Percentiles rank a stretch among this genome's conserved stretches.
Evolutionary conservation across 371 early-diverging fungal species (phyloP).

Genomic region (Smittium culicis): DNA sequence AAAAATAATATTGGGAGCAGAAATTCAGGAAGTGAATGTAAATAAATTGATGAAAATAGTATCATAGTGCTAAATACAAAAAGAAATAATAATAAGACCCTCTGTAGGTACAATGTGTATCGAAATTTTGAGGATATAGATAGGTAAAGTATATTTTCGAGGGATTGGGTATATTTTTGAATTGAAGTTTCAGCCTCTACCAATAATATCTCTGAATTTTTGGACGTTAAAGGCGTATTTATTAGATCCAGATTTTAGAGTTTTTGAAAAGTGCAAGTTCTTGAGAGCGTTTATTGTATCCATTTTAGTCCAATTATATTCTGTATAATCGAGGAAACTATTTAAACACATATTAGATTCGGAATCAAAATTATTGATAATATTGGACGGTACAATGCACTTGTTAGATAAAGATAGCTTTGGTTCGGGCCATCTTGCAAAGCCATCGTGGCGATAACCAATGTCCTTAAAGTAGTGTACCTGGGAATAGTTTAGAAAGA

Average conservation of each 20-base stretch:
- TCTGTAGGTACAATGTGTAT: neutral
- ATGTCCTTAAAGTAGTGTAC: constrained; percentile 89
- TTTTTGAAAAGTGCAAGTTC: neutral
- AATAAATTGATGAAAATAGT: no score
- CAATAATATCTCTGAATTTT: neutral
- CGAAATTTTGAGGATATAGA: neutral
- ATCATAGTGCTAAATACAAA: no score
- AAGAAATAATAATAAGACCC: neutral
- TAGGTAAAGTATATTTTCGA: neutral
- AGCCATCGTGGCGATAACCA: constrained; percentile 58
- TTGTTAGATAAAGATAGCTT: constrained; percentile 26
- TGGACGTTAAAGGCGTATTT: no score
- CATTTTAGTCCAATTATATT: neutral
- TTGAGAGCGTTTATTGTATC: neutral
- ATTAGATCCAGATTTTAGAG: no score
- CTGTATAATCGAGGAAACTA: neutral
- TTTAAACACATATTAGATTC: neutral
- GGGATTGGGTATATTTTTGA: neutral
- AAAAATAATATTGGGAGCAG: no score
- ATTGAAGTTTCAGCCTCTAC: neutral
- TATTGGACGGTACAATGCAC: constrained; percentile 18
- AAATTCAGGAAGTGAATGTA: no score
- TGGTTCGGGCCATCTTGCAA: constrained; percentile 48
- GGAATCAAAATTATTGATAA: neutral
- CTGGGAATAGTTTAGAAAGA: constrained; percentile 59